Evolutionary conservation across 2,329 filamentous ascomycete genomes (phyloP).

Genomic region (Ophioceras dolichostomum): DNA sequence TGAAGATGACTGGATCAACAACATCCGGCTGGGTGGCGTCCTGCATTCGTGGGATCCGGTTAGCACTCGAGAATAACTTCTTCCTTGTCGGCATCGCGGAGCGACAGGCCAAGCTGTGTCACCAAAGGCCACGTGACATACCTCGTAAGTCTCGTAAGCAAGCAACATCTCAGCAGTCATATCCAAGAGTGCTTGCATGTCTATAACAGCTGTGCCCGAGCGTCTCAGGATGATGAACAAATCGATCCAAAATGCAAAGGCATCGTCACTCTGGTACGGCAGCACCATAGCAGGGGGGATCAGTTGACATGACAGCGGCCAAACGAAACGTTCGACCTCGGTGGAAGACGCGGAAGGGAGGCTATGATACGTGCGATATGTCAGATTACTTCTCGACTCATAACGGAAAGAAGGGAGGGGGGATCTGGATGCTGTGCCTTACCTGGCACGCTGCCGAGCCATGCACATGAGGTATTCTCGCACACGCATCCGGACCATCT

Average conservation of each 20-base stretch:
- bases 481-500: constrained; percentile 21
- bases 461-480: too few species aligned
- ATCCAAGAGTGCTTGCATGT: constrained; percentile 14
- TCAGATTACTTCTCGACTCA: too few species aligned
- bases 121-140: too few species aligned
- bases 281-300: constrained; percentile 20
- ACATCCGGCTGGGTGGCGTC: constrained; percentile 25
- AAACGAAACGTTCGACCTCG: constrained; percentile 33
- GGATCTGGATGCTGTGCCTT: too few species aligned
- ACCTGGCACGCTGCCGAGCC: too few species aligned
- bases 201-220: constrained; percentile 16
- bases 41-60: too few species aligned
- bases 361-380: too few species aligned
- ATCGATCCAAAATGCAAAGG: constrained; percentile 27
- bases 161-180: constrained; percentile 13
- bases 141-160: constrained; percentile 18
- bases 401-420: too few species aligned
- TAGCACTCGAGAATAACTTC: background rate
- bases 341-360: too few species aligned
- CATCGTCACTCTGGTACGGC: constrained; percentile 27
- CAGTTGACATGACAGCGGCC: constrained; percentile 28
- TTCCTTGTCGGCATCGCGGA: background rate
- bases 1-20: constrained; percentile 16
- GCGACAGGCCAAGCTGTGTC: background rate
- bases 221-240: constrained; percentile 27